Percentiles rank a stretch among this genome's conserved stretches.
Conservation (phyloP, 2,329 filamentous ascomycete genomes). For the Alternaria incomplexa region DNA sequence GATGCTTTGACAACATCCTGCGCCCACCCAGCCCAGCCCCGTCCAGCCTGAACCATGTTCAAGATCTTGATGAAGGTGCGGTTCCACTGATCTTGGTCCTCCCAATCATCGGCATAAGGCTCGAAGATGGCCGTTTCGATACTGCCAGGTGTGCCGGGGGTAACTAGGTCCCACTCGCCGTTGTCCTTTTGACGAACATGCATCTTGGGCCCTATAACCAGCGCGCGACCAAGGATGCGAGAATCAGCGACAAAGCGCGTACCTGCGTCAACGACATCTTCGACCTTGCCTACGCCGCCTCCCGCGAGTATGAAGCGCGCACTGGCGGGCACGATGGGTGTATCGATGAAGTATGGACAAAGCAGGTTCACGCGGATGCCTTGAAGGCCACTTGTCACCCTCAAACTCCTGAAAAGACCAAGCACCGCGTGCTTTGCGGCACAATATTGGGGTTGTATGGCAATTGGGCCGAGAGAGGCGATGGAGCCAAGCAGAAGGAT, state of each 20-base stretch:
- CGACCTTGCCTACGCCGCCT: conserved; percentile 58
- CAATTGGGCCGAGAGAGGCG: conserved; percentile 57
- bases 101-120: conserved; percentile 64
- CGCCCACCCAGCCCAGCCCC: conserved; percentile 62
- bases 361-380: conserved; percentile 69
- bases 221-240: conserved; percentile 61
- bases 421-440: conserved; percentile 70
- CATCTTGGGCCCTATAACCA: conserved; percentile 65
- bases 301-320: conserved; percentile 64
- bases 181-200: conserved; percentile 52
- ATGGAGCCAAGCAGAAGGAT: conserved; percentile 69
- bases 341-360: conserved; percentile 71
- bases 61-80: conserved; percentile 61
- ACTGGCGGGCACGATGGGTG: conserved; percentile 59
- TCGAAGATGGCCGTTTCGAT: conserved; percentile 63
- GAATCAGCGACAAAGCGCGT: conserved; percentile 67
- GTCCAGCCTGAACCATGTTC: conserved; percentile 57
- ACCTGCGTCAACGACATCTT: conserved; percentile 69
- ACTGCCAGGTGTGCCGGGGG: conserved; percentile 33
- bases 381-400: conserved; percentile 55
- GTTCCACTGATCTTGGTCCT: conserved; percentile 63
- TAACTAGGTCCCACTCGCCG: conserved; percentile 40
- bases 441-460: conserved; percentile 60
- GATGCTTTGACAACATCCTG: conserved; percentile 47
- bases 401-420: conserved; percentile 67